These are phyloP conservation scores for Fusarium veterinarium DNA, from an alignment of 2,329 filamentous ascomycete genomes.

Conservation along the genomic window DNA sequence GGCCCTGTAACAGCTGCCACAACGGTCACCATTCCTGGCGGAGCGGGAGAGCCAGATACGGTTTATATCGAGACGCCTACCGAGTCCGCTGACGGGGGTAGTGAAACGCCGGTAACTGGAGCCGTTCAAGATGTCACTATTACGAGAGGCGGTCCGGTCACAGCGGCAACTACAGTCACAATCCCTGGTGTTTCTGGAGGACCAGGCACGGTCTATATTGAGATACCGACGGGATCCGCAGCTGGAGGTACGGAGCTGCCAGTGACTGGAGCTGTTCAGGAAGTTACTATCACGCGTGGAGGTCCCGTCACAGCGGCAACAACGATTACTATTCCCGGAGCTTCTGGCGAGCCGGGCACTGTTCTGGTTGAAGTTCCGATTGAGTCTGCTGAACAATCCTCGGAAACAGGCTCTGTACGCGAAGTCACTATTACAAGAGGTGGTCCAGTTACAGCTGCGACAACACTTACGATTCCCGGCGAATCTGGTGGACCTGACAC, in stretches of 20 bases:
- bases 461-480: not conserved
- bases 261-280: not conserved
- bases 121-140: not conserved
- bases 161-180: not conserved
- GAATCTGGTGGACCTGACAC: not conserved
- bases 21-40: not conserved
- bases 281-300: not conserved
- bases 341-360: not conserved
- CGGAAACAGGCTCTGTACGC: not conserved
- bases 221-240: not conserved
- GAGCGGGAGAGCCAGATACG: not conserved
- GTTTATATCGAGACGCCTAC: conserved; percentile 7
- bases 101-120: not conserved
- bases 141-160: not conserved
- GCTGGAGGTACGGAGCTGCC: not conserved
- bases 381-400: not conserved
- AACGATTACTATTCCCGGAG: not conserved
- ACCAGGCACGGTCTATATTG: not conserved
- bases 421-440: conserved; percentile 3
- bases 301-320: not conserved
- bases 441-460: not conserved
- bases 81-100: rapidly evolving
- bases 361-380: conserved; percentile 8
- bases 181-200: not conserved
- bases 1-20: not conserved